Percentiles rank a stretch among this genome's conserved stretches.
phyloP scores from a whole-genome alignment of 2,329 filamentous ascomycete species.

The Trichoderma polysporum region DNA sequence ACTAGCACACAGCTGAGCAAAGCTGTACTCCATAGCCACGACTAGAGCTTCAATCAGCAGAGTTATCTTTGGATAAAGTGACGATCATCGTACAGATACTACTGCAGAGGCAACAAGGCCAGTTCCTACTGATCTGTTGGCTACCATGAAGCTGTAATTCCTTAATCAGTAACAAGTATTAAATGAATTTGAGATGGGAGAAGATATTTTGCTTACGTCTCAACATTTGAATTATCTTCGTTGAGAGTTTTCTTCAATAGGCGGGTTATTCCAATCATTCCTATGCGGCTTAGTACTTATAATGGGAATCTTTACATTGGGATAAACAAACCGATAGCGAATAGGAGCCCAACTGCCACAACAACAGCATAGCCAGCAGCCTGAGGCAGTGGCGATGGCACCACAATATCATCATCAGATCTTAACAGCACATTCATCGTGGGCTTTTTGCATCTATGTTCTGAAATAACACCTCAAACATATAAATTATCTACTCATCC shows the following conservation, averaged over 20 bases:
- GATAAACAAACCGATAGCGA: not conserved
- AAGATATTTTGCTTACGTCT: not conserved
- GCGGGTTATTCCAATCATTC: conserved; percentile 11
- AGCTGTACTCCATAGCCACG: conserved; percentile 13
- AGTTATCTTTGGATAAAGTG: not conserved
- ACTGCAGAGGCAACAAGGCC: conserved; percentile 7
- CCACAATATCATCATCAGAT: not conserved
- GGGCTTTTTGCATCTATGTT: not conserved
- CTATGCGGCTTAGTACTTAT: not conserved
- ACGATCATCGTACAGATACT: not conserved
- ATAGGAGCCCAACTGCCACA: not conserved
- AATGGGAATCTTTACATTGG: not conserved
- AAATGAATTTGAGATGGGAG: too few relatives aligned
- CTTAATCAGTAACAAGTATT: not conserved
- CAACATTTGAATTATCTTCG: conserved; percentile 8
- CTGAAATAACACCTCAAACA: not conserved
- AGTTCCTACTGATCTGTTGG: conserved; percentile 3
- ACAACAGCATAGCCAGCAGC: conserved; percentile 1
- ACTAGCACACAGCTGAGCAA: conserved; percentile 1
- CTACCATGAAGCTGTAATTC: not conserved
- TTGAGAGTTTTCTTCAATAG: not conserved
- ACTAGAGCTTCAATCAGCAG: not conserved
- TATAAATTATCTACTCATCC: not conserved
- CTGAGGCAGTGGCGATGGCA: not conserved
- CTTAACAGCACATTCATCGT: conserved; percentile 1